Conservation (phyloP, 768 basidiomycete genomes). For the Chalciporus piperatus region DNA sequence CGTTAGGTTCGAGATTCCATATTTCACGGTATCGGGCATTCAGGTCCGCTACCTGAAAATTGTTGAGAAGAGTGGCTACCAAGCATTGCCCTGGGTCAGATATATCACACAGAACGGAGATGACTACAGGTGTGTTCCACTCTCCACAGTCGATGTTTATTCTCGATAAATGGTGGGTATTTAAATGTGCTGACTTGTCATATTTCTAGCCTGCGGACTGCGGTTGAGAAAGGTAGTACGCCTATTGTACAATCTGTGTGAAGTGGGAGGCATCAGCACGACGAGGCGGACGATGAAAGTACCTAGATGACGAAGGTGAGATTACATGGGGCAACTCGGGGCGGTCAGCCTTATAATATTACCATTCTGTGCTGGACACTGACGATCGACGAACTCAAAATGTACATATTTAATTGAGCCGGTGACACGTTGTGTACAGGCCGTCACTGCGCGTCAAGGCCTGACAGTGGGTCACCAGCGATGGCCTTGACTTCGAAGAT, state of each 20-base stretch:
- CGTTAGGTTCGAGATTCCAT: constrained; percentile 98
- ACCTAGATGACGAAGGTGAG: too few relatives aligned
- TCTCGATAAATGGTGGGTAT: neutral
- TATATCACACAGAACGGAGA: constrained; percentile 93
- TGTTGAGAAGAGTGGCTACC: constrained; percentile 97
- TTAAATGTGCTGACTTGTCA: too few relatives aligned
- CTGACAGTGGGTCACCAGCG: constrained; percentile 95
- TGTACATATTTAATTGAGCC: too few relatives aligned
- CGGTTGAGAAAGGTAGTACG: constrained; percentile 69
- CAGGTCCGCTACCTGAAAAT: constrained; percentile 98
- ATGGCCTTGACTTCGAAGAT: constrained; percentile 99
- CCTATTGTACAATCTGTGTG: constrained; percentile 44
- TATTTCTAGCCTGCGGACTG: constrained; percentile 59
- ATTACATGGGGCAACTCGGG: too few relatives aligned
- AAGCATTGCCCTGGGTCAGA: constrained; percentile 93
- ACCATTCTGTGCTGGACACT: too few relatives aligned
- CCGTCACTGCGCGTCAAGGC: too few relatives aligned
- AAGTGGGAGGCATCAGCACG: too few relatives aligned
- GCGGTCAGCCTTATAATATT: too few relatives aligned
- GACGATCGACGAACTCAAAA: too few relatives aligned
- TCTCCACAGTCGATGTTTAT: neutral
- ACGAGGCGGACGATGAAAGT: too few relatives aligned
- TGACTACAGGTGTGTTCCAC: constrained; percentile 69
- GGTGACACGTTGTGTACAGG: too few relatives aligned
- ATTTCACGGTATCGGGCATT: constrained; percentile 96